phyloP scores from a whole-genome alignment of 345 rosid species.

The Atalantia buxifolia region DNA sequence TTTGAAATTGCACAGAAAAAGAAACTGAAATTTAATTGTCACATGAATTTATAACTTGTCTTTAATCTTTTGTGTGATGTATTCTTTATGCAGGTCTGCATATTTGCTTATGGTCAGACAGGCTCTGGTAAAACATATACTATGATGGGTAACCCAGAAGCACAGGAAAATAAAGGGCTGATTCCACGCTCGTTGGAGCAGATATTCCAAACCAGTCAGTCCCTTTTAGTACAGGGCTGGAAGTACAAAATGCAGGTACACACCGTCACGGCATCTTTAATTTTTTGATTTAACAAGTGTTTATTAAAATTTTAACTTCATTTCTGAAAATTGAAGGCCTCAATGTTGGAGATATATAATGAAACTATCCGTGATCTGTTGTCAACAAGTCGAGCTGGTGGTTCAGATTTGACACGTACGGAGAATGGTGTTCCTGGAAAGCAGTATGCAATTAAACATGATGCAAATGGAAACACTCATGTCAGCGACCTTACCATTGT shows the following conservation, averaged over 20 bases:
- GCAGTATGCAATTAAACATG: constrained; percentile 83
- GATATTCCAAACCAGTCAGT: constrained; percentile 73
- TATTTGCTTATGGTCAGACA: constrained; percentile 97
- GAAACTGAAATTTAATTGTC: background rate
- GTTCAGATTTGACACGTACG: constrained; percentile 32
- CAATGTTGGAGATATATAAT: constrained; percentile 95
- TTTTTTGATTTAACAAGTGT: background rate
- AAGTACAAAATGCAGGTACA: constrained; percentile 88
- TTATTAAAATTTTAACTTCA: background rate
- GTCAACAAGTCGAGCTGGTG: constrained; percentile 37
- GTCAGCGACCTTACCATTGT: constrained; percentile 83
- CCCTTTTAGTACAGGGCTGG: constrained; percentile 84
- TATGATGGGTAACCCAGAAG: constrained; percentile 94
- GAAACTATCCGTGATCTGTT: constrained; percentile 85
- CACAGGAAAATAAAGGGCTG: constrained; percentile 66
- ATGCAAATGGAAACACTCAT: constrained; percentile 68
- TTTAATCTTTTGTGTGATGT: background rate
- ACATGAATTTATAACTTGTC: background rate
- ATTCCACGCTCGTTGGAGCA: constrained; percentile 94
- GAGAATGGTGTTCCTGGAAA: constrained; percentile 62
- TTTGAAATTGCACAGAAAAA: background rate
- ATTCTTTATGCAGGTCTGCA: constrained; percentile 63
- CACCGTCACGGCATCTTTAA: background rate
- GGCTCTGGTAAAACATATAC: constrained; percentile 99
- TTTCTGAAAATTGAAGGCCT: constrained; percentile 44